These are phyloP conservation scores for Hydnum rufescens DNA, from an alignment of 768 basidiomycete genomes.

Conservation along the genomic window DNA sequence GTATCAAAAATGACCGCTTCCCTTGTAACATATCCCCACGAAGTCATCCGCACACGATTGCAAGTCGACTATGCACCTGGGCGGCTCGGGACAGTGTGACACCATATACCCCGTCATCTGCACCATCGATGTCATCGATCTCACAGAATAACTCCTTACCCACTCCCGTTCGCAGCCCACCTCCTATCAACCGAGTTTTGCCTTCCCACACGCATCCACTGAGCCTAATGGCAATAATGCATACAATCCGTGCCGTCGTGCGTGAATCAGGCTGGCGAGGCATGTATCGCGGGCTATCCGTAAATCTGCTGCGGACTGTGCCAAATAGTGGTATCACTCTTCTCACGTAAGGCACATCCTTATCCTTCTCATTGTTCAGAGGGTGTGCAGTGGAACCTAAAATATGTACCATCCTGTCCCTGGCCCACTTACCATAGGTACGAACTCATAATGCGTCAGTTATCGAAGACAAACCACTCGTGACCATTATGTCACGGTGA, in stretches of 20 bases:
- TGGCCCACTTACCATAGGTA: background rate
- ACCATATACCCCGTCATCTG: background rate
- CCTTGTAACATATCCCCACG: constrained; percentile 91
- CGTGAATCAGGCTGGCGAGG: constrained; percentile 72
- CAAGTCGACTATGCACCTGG: constrained; percentile 35
- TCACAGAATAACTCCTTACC: background rate
- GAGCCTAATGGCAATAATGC: constrained; percentile 37
- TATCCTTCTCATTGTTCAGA: background rate
- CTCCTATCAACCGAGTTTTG: no score
- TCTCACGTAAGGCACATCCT: constrained; percentile 47
- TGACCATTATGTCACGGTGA: no score
- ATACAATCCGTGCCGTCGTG: constrained; percentile 54
- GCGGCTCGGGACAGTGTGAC: constrained; percentile 1
- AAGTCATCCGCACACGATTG: constrained; percentile 92
- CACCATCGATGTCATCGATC: constrained; percentile 15
- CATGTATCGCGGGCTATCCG: constrained; percentile 82
- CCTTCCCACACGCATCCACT: background rate
- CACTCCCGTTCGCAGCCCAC: constrained; percentile 4
- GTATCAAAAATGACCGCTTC: constrained; percentile 91
- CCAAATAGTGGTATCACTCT: constrained; percentile 94
- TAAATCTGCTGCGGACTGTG: constrained; percentile 86
- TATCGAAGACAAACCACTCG: no score
- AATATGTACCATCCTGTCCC: background rate
- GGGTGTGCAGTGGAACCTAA: no score
- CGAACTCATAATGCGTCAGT: background rate